phyloP scores from a whole-genome alignment of 2,329 filamentous ascomycete species.

The Colletotrichum costaricense region DNA sequence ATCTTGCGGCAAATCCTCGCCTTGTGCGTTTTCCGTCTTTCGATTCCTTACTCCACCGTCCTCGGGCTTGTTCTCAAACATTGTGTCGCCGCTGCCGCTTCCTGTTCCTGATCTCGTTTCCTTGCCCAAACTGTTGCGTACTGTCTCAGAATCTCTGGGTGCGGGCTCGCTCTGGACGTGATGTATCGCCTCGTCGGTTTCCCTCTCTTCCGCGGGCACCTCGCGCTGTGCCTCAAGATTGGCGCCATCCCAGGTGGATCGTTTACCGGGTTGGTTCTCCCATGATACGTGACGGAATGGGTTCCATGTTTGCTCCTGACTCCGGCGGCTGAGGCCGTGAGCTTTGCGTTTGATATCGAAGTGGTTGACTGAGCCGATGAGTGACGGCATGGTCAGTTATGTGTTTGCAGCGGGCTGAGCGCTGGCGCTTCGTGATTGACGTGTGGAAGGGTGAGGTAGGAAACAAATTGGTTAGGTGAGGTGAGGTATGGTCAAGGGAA shows the following conservation, averaged over 20 bases:
- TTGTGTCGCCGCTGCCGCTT: constrained; percentile 38
- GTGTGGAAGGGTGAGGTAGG: not conserved
- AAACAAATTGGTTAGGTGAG: not conserved
- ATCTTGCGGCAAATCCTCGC: constrained; percentile 34
- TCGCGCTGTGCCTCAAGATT: constrained; percentile 45
- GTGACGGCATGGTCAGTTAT: constrained; percentile 28
- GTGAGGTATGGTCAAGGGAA: constrained; percentile 2
- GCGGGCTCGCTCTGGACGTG: constrained; percentile 49
- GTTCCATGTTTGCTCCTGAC: constrained; percentile 52
- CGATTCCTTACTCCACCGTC: constrained; percentile 44
- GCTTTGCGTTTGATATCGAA: constrained; percentile 58
- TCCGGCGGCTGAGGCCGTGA: constrained; percentile 53
- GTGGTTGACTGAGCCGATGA: constrained; percentile 54
- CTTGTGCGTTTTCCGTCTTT: constrained; percentile 42
- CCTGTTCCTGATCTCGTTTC: constrained; percentile 29
- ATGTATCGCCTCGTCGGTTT: constrained; percentile 46
- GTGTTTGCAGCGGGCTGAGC: not conserved
- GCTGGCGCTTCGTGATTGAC: not conserved
- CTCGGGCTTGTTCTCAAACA: constrained; percentile 37
- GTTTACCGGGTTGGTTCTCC: constrained; percentile 42
- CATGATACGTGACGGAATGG: constrained; percentile 57
- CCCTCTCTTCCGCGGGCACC: constrained; percentile 35
- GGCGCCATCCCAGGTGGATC: constrained; percentile 49
- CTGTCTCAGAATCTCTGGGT: constrained; percentile 39
- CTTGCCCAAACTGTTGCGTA: constrained; percentile 35